Evolutionary conservation across 1,139 yeast species (phyloP).

Genomic region (Candida sp.): DNA sequence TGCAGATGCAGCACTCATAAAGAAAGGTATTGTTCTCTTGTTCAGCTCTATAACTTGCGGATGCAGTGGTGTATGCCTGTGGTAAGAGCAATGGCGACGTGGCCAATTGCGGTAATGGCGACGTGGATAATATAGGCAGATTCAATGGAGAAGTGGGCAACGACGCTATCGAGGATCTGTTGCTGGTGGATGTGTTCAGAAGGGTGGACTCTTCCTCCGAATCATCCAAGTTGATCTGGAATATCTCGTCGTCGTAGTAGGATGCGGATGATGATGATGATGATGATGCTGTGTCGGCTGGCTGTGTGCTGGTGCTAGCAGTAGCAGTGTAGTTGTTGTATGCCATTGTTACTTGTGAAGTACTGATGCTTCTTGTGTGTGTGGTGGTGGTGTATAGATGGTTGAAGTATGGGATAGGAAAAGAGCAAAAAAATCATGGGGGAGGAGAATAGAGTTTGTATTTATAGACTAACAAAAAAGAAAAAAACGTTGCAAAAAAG

Average conservation of each 20-base stretch:
- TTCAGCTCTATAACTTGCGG: neutral
- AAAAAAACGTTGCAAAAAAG: conserved; percentile 2
- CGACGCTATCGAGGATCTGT: conserved; percentile 1
- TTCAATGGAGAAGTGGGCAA: neutral
- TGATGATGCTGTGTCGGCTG: neutral
- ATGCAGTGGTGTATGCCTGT: neutral
- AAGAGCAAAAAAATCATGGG: neutral
- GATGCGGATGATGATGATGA: neutral
- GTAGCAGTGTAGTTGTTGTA: neutral
- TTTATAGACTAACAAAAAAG: conserved; percentile 2
- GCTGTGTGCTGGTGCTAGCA: neutral
- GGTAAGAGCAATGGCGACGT: neutral
- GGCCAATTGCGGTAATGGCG: neutral
- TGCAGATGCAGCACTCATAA: conserved; percentile 2
- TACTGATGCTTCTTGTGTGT: neutral
- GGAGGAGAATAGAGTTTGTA: conserved; percentile 1
- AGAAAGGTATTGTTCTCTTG: neutral
- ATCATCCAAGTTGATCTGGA: neutral
- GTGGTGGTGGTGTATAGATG: neutral
- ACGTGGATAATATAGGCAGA: neutral
- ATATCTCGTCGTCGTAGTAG: neutral
- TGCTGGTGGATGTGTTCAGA: neutral
- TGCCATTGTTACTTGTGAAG: neutral
- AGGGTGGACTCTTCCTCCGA: neutral
- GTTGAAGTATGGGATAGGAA: neutral